Conservation (phyloP, 23 red algal species). For the Gracilaria gracilis region DNA sequence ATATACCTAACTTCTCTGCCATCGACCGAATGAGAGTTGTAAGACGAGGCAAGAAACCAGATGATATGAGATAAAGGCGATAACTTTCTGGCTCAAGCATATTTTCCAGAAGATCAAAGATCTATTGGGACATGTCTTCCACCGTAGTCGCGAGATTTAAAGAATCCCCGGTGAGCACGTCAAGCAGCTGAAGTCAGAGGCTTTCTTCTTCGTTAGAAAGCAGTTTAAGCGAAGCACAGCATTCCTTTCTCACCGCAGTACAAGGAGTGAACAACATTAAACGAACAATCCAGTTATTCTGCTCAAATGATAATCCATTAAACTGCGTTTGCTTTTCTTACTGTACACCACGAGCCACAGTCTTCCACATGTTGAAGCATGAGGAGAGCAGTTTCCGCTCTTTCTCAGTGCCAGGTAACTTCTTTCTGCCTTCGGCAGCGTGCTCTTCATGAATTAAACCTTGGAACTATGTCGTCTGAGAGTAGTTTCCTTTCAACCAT, state of each 20-base stretch:
- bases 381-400: neutral
- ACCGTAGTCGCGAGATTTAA: conserved; percentile 50
- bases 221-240: conserved; percentile 37
- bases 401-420: neutral
- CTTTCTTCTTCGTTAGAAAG: conserved; percentile 66
- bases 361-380: conserved; percentile 4
- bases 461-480: conserved; percentile 47
- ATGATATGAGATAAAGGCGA: conserved; percentile 54
- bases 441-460: conserved; percentile 1
- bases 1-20: conserved; percentile 48
- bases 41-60: conserved; percentile 56
- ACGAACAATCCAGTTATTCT: conserved; percentile 72
- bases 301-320: conserved; percentile 16
- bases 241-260: conserved; percentile 62
- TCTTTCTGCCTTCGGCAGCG: neutral
- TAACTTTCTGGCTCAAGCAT: conserved; percentile 48
- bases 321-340: neutral
- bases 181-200: conserved; percentile 51
- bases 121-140: conserved; percentile 56
- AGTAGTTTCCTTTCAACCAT: conserved; percentile 53
- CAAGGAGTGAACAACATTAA: conserved; percentile 69
- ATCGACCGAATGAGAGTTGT: conserved; percentile 46
- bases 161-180: conserved; percentile 60
- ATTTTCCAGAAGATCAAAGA: conserved; percentile 69
- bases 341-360: neutral